Base-by-base conservation (phyloP, 2,329 filamentous ascomycete species). In the Teratosphaeria epicoccoides region DNA sequence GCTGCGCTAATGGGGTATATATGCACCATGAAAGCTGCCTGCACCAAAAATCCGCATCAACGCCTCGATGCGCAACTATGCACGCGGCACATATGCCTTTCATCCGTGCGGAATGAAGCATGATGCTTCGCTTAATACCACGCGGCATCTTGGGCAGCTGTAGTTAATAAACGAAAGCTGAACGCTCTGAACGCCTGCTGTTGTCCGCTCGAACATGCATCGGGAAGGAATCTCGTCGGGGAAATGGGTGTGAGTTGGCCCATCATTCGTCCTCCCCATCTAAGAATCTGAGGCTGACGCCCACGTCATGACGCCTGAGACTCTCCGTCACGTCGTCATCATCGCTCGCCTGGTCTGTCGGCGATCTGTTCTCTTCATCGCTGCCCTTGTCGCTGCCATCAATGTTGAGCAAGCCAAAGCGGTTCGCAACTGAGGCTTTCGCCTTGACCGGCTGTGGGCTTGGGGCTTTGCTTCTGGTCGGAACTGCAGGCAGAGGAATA, bases 361-460 rank as follows among this genome's bases (percentile, higher is more conserved):
- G 54, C 37, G 43, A n/a, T 23, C 47, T 46, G 54, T 61, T 61
- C 50, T 63, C 59, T 24, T 59, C 58, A 22, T 58, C 52, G 23
- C 55, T 59, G 33, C 47, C 50, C 40, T 45, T 40, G 3, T 50
- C 55, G n/a, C 44, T 46, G 17, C 68, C 73, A 47, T 79, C 76
- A 12, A 80, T 60, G 43, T 75, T 73, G 10, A 87, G 72, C 52
- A 83, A 62, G 47, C 79, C 71, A 64, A 86, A 87, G 5, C 82
- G 78, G 61, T 87, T 87, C 50, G 73, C 63, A 50, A 72, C 63
- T 12, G 71, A 63, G 44, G 67, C 66, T 45, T 67, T 73, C 53
- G 70, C 72, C n/a, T 64, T 55, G 11, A 57, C 55, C 10, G 60
- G 61, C 37, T 56, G 60, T 53, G 55, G 44, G 33, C 61, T 55